phyloP scores from a whole-genome alignment of 139 green algal genomes.

The Chlamydomonas asymmetrica region DNA sequence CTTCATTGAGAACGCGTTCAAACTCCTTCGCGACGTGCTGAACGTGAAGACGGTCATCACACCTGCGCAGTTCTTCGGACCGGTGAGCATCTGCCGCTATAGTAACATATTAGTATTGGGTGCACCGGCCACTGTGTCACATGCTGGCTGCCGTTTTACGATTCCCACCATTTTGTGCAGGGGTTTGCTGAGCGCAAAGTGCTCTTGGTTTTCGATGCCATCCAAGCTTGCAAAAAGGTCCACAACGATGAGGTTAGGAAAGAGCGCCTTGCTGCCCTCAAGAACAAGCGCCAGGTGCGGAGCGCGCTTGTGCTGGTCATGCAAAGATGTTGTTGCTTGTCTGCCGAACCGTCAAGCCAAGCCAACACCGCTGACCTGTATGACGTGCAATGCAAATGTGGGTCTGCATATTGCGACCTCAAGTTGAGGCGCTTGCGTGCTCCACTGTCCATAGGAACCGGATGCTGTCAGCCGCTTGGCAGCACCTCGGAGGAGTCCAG shows the following conservation, averaged over 20 bases:
- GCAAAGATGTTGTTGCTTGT: neutral
- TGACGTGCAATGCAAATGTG: too few relatives aligned
- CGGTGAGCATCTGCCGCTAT: constrained; percentile 52
- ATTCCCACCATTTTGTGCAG: too few relatives aligned
- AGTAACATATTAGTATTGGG: too few relatives aligned
- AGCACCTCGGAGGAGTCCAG: constrained; percentile 15
- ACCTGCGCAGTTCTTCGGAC: constrained; percentile 70
- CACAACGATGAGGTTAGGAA: constrained; percentile 64
- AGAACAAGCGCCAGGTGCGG: constrained; percentile 29
- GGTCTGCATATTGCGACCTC: too few relatives aligned
- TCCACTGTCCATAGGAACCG: too few relatives aligned
- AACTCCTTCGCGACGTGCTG: constrained; percentile 62
- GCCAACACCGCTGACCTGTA: too few relatives aligned
- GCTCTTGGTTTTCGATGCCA: constrained; percentile 61
- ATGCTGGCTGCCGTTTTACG: too few relatives aligned
- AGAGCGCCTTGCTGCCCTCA: constrained; percentile 51
- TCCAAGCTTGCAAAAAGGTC: constrained; percentile 50
- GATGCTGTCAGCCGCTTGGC: too few relatives aligned
- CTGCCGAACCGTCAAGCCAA: too few relatives aligned
- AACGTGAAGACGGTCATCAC: constrained; percentile 61
- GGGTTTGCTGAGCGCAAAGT: constrained; percentile 83
- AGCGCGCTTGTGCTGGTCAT: neutral
- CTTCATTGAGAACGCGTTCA: constrained; percentile 70
- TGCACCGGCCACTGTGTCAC: too few relatives aligned
- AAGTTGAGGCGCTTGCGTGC: too few relatives aligned